Evolutionary conservation across 331 rosid genomes (phyloP).

Genomic region (Malus hybrid): DNA sequence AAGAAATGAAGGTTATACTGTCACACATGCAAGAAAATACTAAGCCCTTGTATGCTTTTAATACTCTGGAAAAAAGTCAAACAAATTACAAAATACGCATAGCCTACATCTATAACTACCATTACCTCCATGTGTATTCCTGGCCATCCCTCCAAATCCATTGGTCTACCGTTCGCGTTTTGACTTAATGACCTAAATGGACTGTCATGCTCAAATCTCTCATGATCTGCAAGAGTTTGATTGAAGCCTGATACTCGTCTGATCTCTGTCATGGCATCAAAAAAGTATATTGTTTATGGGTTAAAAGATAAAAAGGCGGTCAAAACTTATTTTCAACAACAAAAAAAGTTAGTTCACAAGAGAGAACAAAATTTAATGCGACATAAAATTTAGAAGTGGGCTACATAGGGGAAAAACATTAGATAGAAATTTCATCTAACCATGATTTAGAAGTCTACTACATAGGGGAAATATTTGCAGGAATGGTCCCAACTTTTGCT

Average conservation of each 20-base stretch:
- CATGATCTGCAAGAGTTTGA: constrained; percentile 59
- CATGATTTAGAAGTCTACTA: constrained; percentile 74
- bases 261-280: constrained; percentile 47
- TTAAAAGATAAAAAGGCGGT: neutral
- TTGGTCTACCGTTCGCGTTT: constrained; percentile 47
- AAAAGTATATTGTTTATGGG: neutral
- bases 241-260: constrained; percentile 55
- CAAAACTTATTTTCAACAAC: neutral
- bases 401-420: neutral
- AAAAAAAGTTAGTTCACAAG: neutral
- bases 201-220: constrained; percentile 63
- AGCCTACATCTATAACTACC: neutral
- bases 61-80: neutral
- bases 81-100: too few species aligned
- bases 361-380: neutral
- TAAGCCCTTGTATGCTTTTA: neutral
- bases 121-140: constrained; percentile 60
- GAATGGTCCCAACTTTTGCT: constrained; percentile 80
- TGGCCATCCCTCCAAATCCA: constrained; percentile 83
- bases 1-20: neutral
- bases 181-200: constrained; percentile 59
- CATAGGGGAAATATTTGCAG: constrained; percentile 72
- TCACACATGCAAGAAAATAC: neutral
- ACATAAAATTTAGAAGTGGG: neutral
- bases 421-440: constrained; percentile 21